phyloP scores from a whole-genome alignment of 2,329 filamentous ascomycete genomes.

The Lasiodiplodia citricola region DNA sequence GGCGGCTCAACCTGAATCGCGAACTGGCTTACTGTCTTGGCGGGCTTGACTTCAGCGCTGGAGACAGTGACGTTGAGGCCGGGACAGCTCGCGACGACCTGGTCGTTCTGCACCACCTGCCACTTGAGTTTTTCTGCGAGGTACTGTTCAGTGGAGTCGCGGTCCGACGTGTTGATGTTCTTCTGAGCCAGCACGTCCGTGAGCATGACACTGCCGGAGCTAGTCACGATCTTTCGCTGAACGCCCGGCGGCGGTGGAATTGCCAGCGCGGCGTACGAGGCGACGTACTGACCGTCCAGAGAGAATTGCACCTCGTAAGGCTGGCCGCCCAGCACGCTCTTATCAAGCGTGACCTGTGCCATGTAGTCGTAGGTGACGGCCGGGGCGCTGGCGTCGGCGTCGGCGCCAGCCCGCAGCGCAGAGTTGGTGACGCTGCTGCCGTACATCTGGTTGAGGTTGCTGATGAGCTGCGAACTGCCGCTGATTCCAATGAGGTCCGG shows the following conservation, averaged over 20 bases:
- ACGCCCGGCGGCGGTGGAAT: conserved; percentile 30
- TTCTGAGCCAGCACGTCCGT: conserved; percentile 41
- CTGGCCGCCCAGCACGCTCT: conserved; percentile 35
- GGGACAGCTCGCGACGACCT: conserved; percentile 38
- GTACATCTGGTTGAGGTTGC: background rate
- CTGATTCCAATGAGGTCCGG: conserved; percentile 38
- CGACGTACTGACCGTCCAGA: conserved; percentile 36
- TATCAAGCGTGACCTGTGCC: conserved; percentile 1
- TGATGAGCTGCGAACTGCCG: conserved; percentile 24
- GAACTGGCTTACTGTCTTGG: conserved; percentile 21
- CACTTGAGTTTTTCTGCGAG: conserved; percentile 43
- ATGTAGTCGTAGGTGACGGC: conserved; percentile 9
- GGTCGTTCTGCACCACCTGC: conserved; percentile 40
- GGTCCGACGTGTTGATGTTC: conserved; percentile 39
- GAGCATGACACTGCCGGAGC: conserved; percentile 38
- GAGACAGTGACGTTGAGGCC: conserved; percentile 42
- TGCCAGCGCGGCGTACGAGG: conserved; percentile 41
- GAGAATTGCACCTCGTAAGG: conserved; percentile 46
- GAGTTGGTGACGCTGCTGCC: background rate
- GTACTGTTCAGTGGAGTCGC: conserved; percentile 41
- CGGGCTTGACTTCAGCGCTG: conserved; percentile 38
- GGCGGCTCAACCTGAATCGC: background rate
- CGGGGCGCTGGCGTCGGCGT: background rate
- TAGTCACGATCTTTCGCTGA: conserved; percentile 32
- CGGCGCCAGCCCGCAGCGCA: background rate